Percentiles rank a stretch among this genome's conserved stretches.
These are phyloP conservation scores for Trematosphaeria pertusa DNA, from an alignment of 2,329 filamentous ascomycete species.

Conservation along the genomic window DNA sequence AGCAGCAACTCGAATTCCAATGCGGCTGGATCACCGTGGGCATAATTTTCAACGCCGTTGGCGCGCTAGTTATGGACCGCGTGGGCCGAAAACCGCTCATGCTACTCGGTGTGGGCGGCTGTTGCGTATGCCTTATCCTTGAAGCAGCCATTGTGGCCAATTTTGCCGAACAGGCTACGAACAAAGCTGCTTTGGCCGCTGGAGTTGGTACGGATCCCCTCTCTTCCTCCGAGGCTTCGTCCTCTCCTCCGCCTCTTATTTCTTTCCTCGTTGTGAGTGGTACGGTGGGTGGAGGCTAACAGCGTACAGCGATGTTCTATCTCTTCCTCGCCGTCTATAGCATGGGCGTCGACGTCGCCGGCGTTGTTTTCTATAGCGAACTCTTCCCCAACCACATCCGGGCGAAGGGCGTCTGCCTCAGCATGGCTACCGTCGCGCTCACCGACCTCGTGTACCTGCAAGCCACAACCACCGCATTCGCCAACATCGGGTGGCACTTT, in stretches of 20 bases:
- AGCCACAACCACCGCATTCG: slow-evolving; percentile 39
- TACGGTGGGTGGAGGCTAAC: no score
- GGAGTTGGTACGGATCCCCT: slow-evolving; percentile 23
- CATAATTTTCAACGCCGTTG: slow-evolving; percentile 27
- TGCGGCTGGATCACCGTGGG: slow-evolving; percentile 36
- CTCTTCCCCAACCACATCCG: slow-evolving; percentile 31
- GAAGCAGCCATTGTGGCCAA: slow-evolving; percentile 33
- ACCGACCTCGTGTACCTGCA: slow-evolving; percentile 46
- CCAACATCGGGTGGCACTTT: slow-evolving; percentile 40
- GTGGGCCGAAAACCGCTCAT: slow-evolving; percentile 28
- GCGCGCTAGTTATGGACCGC: slow-evolving; percentile 23
- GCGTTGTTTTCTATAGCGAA: slow-evolving; percentile 28
- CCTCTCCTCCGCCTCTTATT: background rate
- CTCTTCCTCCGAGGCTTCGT: background rate
- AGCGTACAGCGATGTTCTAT: slow-evolving; percentile 23
- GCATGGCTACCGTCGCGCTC: slow-evolving; percentile 38
- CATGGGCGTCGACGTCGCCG: slow-evolving; percentile 30
- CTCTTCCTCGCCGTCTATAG: slow-evolving; percentile 30
- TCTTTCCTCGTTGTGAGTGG: no score
- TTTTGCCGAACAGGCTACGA: slow-evolving; percentile 29
- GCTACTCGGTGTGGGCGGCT: slow-evolving; percentile 29
- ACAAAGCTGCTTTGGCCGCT: slow-evolving; percentile 27
- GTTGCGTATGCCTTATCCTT: slow-evolving; percentile 28
- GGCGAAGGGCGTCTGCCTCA: slow-evolving; percentile 30
- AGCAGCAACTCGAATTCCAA: slow-evolving; percentile 29